These are phyloP conservation scores for Cordia subcordata DNA, from an alignment of 257 asterid genomes.

Conservation along the genomic window DNA sequence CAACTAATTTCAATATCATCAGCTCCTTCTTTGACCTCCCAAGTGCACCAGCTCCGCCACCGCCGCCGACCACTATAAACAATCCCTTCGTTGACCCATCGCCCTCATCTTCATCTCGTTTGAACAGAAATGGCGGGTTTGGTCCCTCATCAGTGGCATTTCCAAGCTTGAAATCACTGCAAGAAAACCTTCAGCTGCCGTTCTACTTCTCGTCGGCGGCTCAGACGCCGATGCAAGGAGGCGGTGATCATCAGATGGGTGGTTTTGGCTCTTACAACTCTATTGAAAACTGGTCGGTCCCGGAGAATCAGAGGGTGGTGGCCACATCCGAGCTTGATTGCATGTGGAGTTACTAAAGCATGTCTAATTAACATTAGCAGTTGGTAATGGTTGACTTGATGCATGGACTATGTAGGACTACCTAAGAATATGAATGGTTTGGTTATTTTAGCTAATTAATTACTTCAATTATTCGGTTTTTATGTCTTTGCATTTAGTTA, in stretches of 20 bases:
- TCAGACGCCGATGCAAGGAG: slow-evolving; percentile 26
- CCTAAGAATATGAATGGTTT: no score
- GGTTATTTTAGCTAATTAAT: no score
- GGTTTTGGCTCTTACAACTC: slow-evolving; percentile 22
- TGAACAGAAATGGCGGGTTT: slow-evolving; percentile 22
- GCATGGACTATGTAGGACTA: no score
- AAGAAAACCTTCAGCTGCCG: slow-evolving; percentile 60
- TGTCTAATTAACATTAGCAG: neutral
- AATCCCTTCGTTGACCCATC: slow-evolving; percentile 18
- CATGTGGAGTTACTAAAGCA: slow-evolving; percentile 59
- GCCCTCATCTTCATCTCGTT: slow-evolving; percentile 26
- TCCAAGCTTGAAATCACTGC: slow-evolving; percentile 61
- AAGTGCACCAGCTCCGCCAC: slow-evolving; percentile 11
- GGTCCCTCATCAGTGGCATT: slow-evolving; percentile 32
- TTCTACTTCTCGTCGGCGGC: slow-evolving; percentile 31
- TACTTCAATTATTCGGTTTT: no score
- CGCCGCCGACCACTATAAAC: slow-evolving; percentile 12
- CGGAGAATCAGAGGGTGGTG: slow-evolving; percentile 44
- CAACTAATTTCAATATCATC: slow-evolving; percentile 31
- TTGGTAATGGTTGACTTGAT: no score
- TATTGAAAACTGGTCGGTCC: slow-evolving; percentile 33
- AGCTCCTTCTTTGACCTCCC: slow-evolving; percentile 35
- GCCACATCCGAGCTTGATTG: slow-evolving; percentile 68
- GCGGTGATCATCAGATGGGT: slow-evolving; percentile 16
- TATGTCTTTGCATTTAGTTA: no score